Evolutionary conservation across 1,284 basidiomycete genomes (phyloP), one percentile per base, ranked within the genome.

Genomic region (Sparassis latifolia): DNA sequence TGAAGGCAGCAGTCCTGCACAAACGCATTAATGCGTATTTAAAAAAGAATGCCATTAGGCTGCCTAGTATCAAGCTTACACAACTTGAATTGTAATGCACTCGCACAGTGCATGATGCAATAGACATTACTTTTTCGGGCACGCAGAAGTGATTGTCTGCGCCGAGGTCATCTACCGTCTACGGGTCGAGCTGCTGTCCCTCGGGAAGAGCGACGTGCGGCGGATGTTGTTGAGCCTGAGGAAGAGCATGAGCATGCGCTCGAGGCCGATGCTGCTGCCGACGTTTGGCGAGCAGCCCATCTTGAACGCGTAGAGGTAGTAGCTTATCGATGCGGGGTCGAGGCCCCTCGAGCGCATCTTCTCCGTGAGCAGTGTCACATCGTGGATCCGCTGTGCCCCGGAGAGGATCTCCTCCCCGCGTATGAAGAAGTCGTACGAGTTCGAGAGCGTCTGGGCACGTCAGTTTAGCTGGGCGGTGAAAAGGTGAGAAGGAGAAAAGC

Each of bases 361-460:
- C 72, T 90, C 82, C 53, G 79, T 79, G 53, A 99, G 81, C 55
- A 96, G 75, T 10, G 73, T 71, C 4, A 95, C 83, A 62, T 98
- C 94, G 72, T 99, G 97, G 49, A 97, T 84, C 75, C 95, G 92
- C 69, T 99, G 96, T 20, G 96, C 96, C 12, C 96, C 96, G 2
- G 94, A 97, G 33, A 99, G 77, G 62, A 99, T 98, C 71, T 99
- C 96, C 71, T 99, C 94, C 10, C 96, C 96, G 40, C 96, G 85
- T 93, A 99, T 97, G 81, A 99, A 98, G 72, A 99, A 98, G 73
- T 99, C 96, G 71, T 99, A 99, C 42, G 96, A 97, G 74, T 99
- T 98, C 50, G 95, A 97, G 50, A 97, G 78, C 12, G 82, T 83
- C 84, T 93, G 59, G 33, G 5, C 33, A 38, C 40, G 44, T 44